Percentiles rank a stretch among this genome's conserved stretches.
Evolutionary conservation across 768 basidiomycete species (phyloP).

Genomic region (Crepidotus variabilis): DNA sequence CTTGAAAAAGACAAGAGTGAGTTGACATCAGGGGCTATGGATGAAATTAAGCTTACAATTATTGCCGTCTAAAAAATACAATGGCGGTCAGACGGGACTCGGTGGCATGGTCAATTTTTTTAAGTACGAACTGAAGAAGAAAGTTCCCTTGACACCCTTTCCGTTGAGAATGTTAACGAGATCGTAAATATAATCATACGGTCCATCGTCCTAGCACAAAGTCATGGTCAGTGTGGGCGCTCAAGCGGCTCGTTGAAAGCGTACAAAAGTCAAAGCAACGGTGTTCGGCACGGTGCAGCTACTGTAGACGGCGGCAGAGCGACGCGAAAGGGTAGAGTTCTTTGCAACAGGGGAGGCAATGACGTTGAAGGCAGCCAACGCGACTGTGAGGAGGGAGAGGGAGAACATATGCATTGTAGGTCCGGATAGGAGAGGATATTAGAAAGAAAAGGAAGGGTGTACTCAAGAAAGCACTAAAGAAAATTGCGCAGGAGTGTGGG

Average conservation of each 20-base stretch:
- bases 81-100: conserved; percentile 1
- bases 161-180: conserved; percentile 28
- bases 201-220: conserved; percentile 29
- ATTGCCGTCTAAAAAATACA: conserved; percentile 26
- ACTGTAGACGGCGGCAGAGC: conserved; percentile 25
- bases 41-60: conserved; percentile 26
- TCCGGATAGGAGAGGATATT: not conserved
- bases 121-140: conserved; percentile 34
- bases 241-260: not conserved
- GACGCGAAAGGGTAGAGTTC: conserved; percentile 3
- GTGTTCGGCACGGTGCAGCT: conserved; percentile 26
- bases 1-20: conserved; percentile 11
- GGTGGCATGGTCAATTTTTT: too few relatives aligned
- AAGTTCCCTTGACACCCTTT: conserved; percentile 36
- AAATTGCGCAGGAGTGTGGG: too few relatives aligned
- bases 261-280: conserved; percentile 20
- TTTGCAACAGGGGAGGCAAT: not conserved
- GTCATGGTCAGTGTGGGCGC: not conserved
- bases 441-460: not conserved
- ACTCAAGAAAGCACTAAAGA: too few relatives aligned
- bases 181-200: conserved; percentile 27
- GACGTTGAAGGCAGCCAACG: not conserved
- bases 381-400: not conserved
- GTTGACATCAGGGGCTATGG: not conserved
- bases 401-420: not conserved